Percentiles rank a stretch among this genome's conserved stretches.
These are phyloP conservation scores for Besnoitia besnoiti DNA, from an alignment of 169 alveolate genomes.

Conservation along the genomic window DNA sequence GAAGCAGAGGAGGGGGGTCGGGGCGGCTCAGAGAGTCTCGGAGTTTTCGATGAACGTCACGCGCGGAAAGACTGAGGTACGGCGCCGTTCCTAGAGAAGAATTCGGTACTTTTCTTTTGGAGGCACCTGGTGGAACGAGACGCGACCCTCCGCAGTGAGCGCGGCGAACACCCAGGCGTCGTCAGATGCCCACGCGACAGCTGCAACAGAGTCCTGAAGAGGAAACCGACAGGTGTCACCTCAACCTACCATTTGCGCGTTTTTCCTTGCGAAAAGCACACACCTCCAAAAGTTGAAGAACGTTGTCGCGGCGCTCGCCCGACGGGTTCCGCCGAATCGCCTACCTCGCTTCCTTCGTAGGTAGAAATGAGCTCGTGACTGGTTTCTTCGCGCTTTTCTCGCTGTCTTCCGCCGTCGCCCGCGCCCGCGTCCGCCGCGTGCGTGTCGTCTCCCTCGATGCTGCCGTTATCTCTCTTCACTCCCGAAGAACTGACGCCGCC, in stretches of 20 bases:
- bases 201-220: slow-evolving; percentile 83
- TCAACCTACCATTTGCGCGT: neutral
- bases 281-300: neutral
- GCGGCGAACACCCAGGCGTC: slow-evolving; percentile 91
- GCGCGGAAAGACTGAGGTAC: too few species aligned
- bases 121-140: slow-evolving; percentile 84
- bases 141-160: slow-evolving; percentile 84
- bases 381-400: neutral
- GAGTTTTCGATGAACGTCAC: too few species aligned
- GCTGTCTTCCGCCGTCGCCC: neutral
- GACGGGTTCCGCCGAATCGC: too few species aligned
- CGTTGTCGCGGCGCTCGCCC: too few species aligned
- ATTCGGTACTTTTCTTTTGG: slow-evolving; percentile 84
- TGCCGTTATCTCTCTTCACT: neutral
- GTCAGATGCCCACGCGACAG: slow-evolving; percentile 83
- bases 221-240: neutral
- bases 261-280: neutral
- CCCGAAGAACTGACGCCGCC: neutral
- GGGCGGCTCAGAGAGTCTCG: too few species aligned
- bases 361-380: neutral
- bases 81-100: slow-evolving; percentile 75
- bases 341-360: slow-evolving; percentile 22
- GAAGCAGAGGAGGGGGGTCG: neutral
- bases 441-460: neutral
- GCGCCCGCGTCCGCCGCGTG: neutral